Base-by-base conservation (phyloP, 2,329 filamentous ascomycete genomes). In the Nemania serpens region DNA sequence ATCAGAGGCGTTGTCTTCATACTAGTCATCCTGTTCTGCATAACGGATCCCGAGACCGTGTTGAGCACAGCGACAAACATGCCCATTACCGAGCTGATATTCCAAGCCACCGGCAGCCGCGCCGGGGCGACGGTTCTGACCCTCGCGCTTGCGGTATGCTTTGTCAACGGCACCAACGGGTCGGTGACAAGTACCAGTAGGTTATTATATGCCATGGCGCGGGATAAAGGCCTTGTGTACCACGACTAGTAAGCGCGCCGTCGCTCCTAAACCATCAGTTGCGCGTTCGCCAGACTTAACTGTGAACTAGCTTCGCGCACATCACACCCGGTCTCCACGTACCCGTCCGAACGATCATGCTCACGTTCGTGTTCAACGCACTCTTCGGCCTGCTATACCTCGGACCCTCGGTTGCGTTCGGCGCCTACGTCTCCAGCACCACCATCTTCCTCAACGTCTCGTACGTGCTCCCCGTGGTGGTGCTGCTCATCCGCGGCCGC, bases 401-500 rank as follows among this genome's bases (percentile, higher is more conserved):
- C 0, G 79, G 78, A 0, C 79, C 78, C 1, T 74, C 74, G 13
- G 79, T 80, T 11, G 79, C 80, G 0, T 82, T 82, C 50, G 78
- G 76, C 53, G 79, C 79, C 6, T 79, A 81, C 59, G 74, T 79
- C 0, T 76, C 79, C 3, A 77, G 75, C 20, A 78, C 75, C 64
- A 81, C 79, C 13, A 75, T 81, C 12, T 76, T 81, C 46, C 73
- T 81, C 1, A 80, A 80, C 58, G 69, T 81, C 1, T 80, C 79
- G 1, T 81, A 80, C 34, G 77, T 74, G 6, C 70, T 79, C 9
- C 79, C 79, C 1, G 72, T 81, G 18, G 68, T 78, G 1, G 72
- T 70, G 6, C 68, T 78, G 2, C 70, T 78, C 5, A 45, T 77
- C 4, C 72, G 77, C 15, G 77, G 77, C 5, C 71, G 77, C 45